These are phyloP conservation scores for Nemania bipapillata DNA, from an alignment of 2,329 filamentous ascomycete genomes.

Conservation along the genomic window DNA sequence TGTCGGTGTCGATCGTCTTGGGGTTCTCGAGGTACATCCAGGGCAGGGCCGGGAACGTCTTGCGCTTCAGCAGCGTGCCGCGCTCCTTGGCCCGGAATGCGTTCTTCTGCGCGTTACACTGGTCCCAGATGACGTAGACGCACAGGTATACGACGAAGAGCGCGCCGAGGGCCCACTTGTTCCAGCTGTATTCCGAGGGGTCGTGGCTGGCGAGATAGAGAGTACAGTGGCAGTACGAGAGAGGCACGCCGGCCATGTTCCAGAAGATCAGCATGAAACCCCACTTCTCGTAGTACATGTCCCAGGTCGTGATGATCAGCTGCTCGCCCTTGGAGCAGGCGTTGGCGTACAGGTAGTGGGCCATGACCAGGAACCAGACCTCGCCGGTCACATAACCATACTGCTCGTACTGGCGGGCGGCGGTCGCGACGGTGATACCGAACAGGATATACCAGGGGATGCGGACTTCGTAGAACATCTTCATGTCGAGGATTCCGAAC, in stretches of 20 bases:
- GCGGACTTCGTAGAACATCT: slow-evolving; percentile 96
- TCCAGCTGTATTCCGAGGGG: slow-evolving; percentile 80
- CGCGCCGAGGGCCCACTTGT: slow-evolving; percentile 70
- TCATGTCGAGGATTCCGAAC: slow-evolving; percentile 88
- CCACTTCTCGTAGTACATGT: slow-evolving; percentile 98
- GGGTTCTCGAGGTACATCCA: slow-evolving; percentile 87
- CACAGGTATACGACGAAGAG: slow-evolving; percentile 80
- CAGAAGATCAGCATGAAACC: slow-evolving; percentile 98
- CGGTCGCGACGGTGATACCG: slow-evolving; percentile 78
- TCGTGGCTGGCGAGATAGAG: slow-evolving; percentile 88
- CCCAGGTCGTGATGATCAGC: slow-evolving; percentile 89
- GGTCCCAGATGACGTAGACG: slow-evolving; percentile 93
- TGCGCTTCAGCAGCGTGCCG: slow-evolving; percentile 75
- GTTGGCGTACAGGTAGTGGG: slow-evolving; percentile 91
- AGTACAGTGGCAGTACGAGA: slow-evolving; percentile 93
- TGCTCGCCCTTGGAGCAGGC: slow-evolving; percentile 93
- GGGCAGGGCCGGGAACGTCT: slow-evolving; percentile 88
- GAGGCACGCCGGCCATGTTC: slow-evolving; percentile 90
- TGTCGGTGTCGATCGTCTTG: slow-evolving; percentile 76
- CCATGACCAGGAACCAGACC: slow-evolving; percentile 84
- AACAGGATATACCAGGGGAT: slow-evolving; percentile 93
- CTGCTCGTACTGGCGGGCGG: slow-evolving; percentile 82
- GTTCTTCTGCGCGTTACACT: slow-evolving; percentile 93
- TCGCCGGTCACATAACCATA: slow-evolving; percentile 90
- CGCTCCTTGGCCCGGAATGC: slow-evolving; percentile 84